Evolutionary conservation across 768 basidiomycete species (phyloP).

Genomic region (Vararia minispora): DNA sequence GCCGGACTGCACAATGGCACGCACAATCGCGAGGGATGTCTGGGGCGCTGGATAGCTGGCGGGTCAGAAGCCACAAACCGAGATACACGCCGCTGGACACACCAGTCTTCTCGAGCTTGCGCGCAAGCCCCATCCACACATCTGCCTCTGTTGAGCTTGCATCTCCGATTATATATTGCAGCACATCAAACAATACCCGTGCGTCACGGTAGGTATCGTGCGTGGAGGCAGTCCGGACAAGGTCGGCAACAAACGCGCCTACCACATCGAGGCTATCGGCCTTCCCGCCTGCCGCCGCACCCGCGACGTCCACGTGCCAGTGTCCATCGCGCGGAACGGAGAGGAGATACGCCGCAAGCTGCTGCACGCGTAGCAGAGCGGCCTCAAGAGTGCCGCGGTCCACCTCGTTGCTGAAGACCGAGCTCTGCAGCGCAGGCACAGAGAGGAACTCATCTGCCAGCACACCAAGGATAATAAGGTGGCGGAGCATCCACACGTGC

Average conservation of each 20-base stretch:
- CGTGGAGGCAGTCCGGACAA: constrained; percentile 22
- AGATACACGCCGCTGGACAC: constrained; percentile 14
- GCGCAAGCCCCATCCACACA: constrained; percentile 62
- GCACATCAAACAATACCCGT: constrained; percentile 46
- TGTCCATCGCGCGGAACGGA: constrained; percentile 32
- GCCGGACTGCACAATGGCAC: constrained; percentile 47
- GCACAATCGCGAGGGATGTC: constrained; percentile 54
- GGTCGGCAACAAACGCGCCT: constrained; percentile 22
- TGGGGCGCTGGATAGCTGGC: constrained; percentile 43
- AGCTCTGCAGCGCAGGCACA: constrained; percentile 36
- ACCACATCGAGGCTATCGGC: constrained; percentile 15
- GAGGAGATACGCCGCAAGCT: constrained; percentile 54
- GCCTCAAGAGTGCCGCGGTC: constrained; percentile 25
- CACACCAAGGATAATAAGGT: constrained; percentile 50
- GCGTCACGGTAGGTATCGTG: constrained; percentile 42
- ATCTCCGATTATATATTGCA: constrained; percentile 50
- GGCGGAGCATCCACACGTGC: constrained; percentile 58
- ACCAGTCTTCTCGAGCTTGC: constrained; percentile 56
- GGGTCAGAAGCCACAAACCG: background rate
- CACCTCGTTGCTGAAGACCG: constrained; percentile 33
- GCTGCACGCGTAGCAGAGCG: constrained; percentile 36
- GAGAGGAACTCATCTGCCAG: constrained; percentile 53
- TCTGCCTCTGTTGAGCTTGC: constrained; percentile 59
- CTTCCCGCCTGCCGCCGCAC: constrained; percentile 22
- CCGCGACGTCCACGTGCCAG: constrained; percentile 38